Evolutionary conservation across 495 filamentous ascomycete genomes (phyloP), one percentile per base, ranked within the genome.

Genomic region (Xylaria palmicola): DNA sequence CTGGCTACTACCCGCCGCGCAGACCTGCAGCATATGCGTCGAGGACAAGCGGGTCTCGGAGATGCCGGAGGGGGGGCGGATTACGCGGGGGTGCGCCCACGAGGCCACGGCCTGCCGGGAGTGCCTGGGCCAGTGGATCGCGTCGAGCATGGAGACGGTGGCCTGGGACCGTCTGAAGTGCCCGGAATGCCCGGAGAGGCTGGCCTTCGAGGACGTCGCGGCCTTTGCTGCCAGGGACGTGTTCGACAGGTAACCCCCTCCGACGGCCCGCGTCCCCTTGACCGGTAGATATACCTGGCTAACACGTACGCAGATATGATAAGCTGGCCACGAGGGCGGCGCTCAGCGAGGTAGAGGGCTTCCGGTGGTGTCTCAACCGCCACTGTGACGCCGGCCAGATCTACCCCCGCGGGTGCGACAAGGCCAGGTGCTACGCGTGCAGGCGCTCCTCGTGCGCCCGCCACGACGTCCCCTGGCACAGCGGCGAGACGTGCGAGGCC

Each of bases 381-480:
- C 39, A 61, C 4, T 83, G 80, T 56, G 64, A 69, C 12, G 76
- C 74, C 6, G 79, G 80, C 29, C 78, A 82, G 63, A 72, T 81
- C 17, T 53, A 72, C 36, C 72, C 73, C 0, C 43, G 36, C 2
- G 65, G 58, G 0, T 77, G 77, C 58, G 60, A 73, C 0, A 71
- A 67, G 43, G 79, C 78, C 56, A 68, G 72, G 27, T 82, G 78
- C 51, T 29, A 68, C 6, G 72, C 62, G 0, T 83, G 81, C 47
- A 63, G 59, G 6, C 62, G 62, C 30, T 56, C 62, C 8, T 69
- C 75, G 37, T 84, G 80, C 51, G 68, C 77, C 22, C 65, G 58
- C 6, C 81, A 84, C 62, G 68, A 73, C 22, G 64, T 79, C 3
- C 72, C 73, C 3, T 81, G 79, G 79, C 82, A 84, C 49, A 67